Evolutionary conservation across 768 basidiomycete species (phyloP).

Genomic region (Sporobolomyces roseus): DNA sequence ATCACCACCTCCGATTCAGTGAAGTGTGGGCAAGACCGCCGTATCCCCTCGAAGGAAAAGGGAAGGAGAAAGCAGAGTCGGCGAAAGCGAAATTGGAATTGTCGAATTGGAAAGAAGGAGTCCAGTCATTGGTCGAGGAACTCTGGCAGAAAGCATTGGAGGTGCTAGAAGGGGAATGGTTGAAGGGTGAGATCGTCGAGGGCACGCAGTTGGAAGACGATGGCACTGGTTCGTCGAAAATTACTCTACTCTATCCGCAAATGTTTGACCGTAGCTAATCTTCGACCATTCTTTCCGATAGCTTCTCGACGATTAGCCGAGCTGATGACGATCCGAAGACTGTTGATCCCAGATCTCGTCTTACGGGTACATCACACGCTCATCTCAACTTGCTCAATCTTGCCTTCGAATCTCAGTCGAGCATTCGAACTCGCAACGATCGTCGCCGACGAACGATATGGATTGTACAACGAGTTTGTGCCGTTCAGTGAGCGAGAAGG

Average conservation of each 20-base stretch:
- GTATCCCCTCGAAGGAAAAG: slow-evolving; percentile 1
- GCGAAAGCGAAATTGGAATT: slow-evolving; percentile 26
- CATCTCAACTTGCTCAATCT: slow-evolving; percentile 59
- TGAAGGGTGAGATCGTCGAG: slow-evolving; percentile 39
- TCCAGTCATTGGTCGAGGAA: slow-evolving; percentile 32
- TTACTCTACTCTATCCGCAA: not conserved
- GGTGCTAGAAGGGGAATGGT: slow-evolving; percentile 44
- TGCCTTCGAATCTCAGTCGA: slow-evolving; percentile 71
- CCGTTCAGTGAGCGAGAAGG: slow-evolving; percentile 47
- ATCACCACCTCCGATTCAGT: slow-evolving; percentile 33
- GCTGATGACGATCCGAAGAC: slow-evolving; percentile 74
- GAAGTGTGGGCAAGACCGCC: slow-evolving; percentile 40
- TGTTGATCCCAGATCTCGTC: slow-evolving; percentile 84
- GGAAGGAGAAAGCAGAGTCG: slow-evolving; percentile 2
- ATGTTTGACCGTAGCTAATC: not conserved
- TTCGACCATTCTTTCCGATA: too few species aligned
- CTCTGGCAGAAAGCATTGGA: slow-evolving; percentile 34
- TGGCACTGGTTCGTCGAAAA: slow-evolving; percentile 4
- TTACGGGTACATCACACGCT: slow-evolving; percentile 75
- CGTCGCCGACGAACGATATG: slow-evolving; percentile 81
- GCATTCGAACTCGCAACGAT: slow-evolving; percentile 74
- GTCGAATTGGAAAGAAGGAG: slow-evolving; percentile 16
- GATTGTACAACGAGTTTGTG: slow-evolving; percentile 79
- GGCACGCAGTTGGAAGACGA: slow-evolving; percentile 18
- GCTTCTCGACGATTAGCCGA: slow-evolving; percentile 62